These are phyloP conservation scores for Penicillium dipodomyicola DNA, from an alignment of 495 filamentous ascomycete genomes.

Conservation along the genomic window DNA sequence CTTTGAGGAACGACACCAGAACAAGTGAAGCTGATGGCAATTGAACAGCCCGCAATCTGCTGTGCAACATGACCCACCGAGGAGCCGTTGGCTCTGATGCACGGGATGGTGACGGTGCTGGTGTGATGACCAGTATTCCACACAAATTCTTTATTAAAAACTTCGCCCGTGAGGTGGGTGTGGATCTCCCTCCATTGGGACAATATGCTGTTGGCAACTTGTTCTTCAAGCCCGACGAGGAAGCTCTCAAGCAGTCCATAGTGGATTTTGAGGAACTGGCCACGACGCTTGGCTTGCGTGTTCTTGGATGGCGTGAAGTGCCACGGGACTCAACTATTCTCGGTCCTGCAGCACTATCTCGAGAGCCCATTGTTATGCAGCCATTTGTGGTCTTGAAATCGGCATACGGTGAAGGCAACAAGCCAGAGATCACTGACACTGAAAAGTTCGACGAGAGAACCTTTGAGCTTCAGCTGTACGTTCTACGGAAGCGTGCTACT, in stretches of 20 bases:
- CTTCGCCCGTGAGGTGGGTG: constrained; percentile 84
- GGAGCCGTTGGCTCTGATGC: constrained; percentile 97
- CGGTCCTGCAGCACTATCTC: constrained; percentile 86
- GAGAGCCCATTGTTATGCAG: constrained; percentile 93
- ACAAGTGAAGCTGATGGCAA: constrained; percentile 7
- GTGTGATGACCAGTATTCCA: constrained; percentile 99
- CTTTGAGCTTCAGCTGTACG: constrained; percentile 92
- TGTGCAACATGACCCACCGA: constrained; percentile 99
- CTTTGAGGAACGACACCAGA: neutral
- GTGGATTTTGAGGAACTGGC: constrained; percentile 89
- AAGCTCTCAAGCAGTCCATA: constrained; percentile 83
- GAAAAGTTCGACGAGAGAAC: constrained; percentile 77
- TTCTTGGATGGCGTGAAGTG: constrained; percentile 95
- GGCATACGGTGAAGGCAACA: constrained; percentile 81
- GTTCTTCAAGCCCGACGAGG: constrained; percentile 96
- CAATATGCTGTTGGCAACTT: constrained; percentile 98
- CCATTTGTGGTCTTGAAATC: constrained; percentile 89
- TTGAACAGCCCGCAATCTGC: constrained; percentile 74
- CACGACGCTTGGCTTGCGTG: constrained; percentile 78
- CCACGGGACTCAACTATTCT: constrained; percentile 90
- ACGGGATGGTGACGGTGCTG: constrained; percentile 95
- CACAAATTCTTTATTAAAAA: constrained; percentile 99
- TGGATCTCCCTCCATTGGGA: constrained; percentile 80
- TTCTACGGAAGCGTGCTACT: constrained; percentile 91
- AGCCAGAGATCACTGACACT: constrained; percentile 74